phyloP scores from a whole-genome alignment of 2,329 filamentous ascomycete species.

The Phialophora macrospora region DNA sequence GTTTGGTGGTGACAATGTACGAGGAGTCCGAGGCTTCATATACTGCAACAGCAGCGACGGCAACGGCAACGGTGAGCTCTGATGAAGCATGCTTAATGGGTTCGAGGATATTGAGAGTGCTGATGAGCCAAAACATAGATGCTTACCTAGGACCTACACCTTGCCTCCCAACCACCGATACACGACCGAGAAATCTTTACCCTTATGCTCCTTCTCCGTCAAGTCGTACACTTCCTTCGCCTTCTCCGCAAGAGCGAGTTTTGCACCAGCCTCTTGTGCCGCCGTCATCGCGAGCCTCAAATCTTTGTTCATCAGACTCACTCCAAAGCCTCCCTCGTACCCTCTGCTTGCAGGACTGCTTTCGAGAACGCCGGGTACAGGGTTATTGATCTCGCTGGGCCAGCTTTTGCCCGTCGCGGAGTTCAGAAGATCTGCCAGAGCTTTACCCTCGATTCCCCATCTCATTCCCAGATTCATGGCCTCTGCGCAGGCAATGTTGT shows the following conservation, averaged over 20 bases:
- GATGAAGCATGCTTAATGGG: neutral
- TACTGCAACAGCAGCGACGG: neutral
- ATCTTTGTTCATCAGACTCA: conserved; percentile 81
- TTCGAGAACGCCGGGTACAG: conserved; percentile 81
- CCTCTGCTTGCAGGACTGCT: conserved; percentile 75
- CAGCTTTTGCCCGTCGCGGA: conserved; percentile 93
- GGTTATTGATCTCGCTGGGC: conserved; percentile 96
- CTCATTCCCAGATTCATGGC: conserved; percentile 69
- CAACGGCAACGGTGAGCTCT: neutral
- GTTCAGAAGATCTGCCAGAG: conserved; percentile 85
- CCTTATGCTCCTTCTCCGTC: conserved; percentile 67
- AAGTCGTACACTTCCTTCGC: conserved; percentile 71
- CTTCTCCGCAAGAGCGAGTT: conserved; percentile 66
- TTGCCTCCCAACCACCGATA: conserved; percentile 55
- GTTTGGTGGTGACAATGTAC: neutral
- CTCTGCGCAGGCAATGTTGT: conserved; percentile 76
- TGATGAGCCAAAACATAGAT: neutral
- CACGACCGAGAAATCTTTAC: conserved; percentile 80
- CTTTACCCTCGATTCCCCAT: conserved; percentile 67
- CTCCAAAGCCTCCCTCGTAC: conserved; percentile 77
- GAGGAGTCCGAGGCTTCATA: neutral
- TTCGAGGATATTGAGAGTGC: neutral
- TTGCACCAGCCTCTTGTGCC: conserved; percentile 69
- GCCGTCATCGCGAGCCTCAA: conserved; percentile 73
- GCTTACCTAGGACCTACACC: conserved; percentile 24